Percentiles rank a stretch among this genome's conserved stretches.
Conservation (phyloP, 192 early-diverging fungal species). For the Rhizophagus prolifer region DNA sequence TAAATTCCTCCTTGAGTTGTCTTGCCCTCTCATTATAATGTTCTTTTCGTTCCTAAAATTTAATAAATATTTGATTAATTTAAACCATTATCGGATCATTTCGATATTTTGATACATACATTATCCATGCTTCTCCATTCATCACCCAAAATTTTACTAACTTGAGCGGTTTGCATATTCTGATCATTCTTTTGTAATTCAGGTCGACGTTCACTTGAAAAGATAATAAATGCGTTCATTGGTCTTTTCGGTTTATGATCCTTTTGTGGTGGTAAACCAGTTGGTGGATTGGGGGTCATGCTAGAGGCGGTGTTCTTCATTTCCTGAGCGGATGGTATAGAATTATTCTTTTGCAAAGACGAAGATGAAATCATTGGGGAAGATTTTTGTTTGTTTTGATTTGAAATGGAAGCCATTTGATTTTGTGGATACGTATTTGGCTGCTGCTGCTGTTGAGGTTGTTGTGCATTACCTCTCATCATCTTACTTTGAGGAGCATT, state of each 20-base stretch:
- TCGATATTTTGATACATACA: background rate
- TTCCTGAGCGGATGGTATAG: background rate
- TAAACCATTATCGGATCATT: background rate
- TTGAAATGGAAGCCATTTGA: background rate
- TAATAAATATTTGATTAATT: background rate
- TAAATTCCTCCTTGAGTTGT: conserved; percentile 63
- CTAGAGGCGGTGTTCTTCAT: conserved; percentile 2
- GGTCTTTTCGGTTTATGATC: conserved; percentile 57
- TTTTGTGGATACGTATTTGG: background rate
- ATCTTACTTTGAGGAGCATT: background rate
- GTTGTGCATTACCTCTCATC: background rate
- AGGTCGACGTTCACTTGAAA: conserved; percentile 63
- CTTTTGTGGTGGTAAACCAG: conserved; percentile 30
- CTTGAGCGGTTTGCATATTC: conserved; percentile 58
- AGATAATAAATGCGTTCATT: conserved; percentile 69
- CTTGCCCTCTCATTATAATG: conserved; percentile 56
- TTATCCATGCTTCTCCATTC: conserved; percentile 59
- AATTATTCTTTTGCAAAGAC: background rate
- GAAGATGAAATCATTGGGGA: background rate
- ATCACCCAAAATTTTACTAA: conserved; percentile 65
- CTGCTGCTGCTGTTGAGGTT: conserved; percentile 10
- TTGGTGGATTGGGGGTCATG: conserved; percentile 11
- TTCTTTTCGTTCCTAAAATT: conserved; percentile 51
- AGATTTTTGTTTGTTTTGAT: background rate
- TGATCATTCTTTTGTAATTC: conserved; percentile 61